A percentile compares a stretch with the other conserved stretches of the same genome.
These are phyloP conservation scores for Alternaria sp. DNA, from an alignment of 2,329 filamentous ascomycete genomes.

Conservation along the genomic window DNA sequence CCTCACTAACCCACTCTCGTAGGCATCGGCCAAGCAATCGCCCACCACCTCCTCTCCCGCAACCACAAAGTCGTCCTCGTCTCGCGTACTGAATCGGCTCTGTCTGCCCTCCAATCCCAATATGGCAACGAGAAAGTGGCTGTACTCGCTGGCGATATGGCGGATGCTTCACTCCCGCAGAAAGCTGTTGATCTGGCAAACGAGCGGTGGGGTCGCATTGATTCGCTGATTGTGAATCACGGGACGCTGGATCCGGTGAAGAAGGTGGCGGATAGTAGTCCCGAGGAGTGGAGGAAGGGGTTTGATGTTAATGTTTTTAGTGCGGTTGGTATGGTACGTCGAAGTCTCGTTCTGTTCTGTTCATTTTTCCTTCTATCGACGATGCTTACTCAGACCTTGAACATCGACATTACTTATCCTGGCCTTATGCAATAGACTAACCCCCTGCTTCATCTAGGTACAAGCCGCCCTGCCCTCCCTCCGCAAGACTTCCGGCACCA, in stretches of 20 bases:
- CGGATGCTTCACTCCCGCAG: constrained; percentile 60
- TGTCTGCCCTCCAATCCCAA: constrained; percentile 48
- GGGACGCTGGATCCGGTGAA: constrained; percentile 79
- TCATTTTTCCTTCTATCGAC: background rate
- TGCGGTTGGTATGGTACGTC: constrained; percentile 73
- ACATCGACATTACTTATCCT: background rate
- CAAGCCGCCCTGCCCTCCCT: constrained; percentile 74
- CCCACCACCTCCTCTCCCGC: constrained; percentile 64
- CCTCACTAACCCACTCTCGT: background rate
- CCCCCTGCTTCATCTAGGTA: constrained; percentile 50
- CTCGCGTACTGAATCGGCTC: constrained; percentile 62
- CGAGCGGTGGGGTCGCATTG: constrained; percentile 72
- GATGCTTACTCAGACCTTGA: background rate
- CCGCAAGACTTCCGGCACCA: constrained; percentile 70
- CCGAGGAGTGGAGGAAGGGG: constrained; percentile 74
- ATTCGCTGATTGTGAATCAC: constrained; percentile 88
- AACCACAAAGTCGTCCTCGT: constrained; percentile 64
- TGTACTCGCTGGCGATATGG: constrained; percentile 64
- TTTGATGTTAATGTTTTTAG: constrained; percentile 92
- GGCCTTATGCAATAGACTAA: background rate
- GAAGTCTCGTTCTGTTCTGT: constrained; percentile 29
- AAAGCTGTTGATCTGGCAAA: constrained; percentile 71
- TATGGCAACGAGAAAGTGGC: constrained; percentile 62
- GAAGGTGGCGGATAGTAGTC: constrained; percentile 69
- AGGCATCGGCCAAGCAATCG: constrained; percentile 68